These are phyloP conservation scores for Isoetes taiwanensis DNA, from an alignment of 75 land plant genomes.

Conservation along the genomic window DNA sequence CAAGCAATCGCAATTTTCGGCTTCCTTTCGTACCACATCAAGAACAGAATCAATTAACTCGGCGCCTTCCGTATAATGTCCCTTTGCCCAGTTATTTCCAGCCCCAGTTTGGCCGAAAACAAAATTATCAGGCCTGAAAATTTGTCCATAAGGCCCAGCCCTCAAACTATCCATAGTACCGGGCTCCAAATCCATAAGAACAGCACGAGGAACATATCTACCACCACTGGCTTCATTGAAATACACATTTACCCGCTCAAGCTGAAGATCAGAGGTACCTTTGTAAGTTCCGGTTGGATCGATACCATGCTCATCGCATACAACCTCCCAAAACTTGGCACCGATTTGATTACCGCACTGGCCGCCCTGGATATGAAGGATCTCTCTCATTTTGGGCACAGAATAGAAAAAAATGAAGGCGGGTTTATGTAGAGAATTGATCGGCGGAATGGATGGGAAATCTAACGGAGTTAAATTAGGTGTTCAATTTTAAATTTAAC, in stretches of 20 bases:
- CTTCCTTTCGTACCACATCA: slow-evolving; percentile 54
- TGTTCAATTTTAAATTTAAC: no score
- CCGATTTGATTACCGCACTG: slow-evolving; percentile 76
- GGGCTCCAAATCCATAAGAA: slow-evolving; percentile 72
- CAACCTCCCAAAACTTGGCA: slow-evolving; percentile 48
- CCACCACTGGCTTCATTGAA: slow-evolving; percentile 60
- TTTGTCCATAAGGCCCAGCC: slow-evolving; percentile 44
- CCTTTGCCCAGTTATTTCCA: slow-evolving; percentile 13
- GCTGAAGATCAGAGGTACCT: slow-evolving; percentile 37
- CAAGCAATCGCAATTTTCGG: slow-evolving; percentile 42
- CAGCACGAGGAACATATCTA: slow-evolving; percentile 47
- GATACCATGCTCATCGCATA: slow-evolving; percentile 35
- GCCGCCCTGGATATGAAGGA: slow-evolving; percentile 62
- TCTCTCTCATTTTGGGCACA: slow-evolving; percentile 42
- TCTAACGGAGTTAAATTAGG: no score
- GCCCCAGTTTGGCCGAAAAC: slow-evolving; percentile 40
- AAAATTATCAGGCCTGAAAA: slow-evolving; percentile 47
- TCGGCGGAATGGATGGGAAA: no score
- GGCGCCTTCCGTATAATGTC: slow-evolving; percentile 54
- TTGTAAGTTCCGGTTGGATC: slow-evolving; percentile 47
- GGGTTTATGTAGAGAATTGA: no score
- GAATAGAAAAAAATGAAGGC: background rate
- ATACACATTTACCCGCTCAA: slow-evolving; percentile 52
- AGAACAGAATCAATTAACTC: slow-evolving; percentile 53
- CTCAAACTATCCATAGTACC: slow-evolving; percentile 62